Base-by-base conservation (phyloP, 225 moss, liverwort and hornwort species). In the Takakia lepidozioides region DNA sequence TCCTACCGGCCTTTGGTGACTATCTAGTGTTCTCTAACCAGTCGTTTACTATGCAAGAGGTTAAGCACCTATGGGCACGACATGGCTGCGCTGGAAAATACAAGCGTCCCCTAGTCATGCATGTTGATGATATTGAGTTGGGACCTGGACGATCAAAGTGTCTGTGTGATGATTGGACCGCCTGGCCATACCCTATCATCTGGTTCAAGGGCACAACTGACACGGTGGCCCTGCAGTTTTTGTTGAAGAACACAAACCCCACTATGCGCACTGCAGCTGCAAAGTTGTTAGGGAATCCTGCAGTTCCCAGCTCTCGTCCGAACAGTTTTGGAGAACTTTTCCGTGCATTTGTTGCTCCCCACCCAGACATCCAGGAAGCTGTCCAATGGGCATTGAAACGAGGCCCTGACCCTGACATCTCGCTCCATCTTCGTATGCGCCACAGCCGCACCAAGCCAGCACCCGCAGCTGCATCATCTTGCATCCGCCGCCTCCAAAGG, bases 301-400 rank as follows among this genome's bases (percentile, higher is more conserved):
- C 72, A 1, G 20, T 63, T 8, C 88, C 85, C 14, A 66, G 50
- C 54, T 73, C 81, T 3, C 72, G 85, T 7, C 88, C 88, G 29
- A 88, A 88, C 35, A 66, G 63, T 11, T 88, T 88, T 23, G 88
- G 88, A 8, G 88, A 88, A 56, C 75, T 88, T 42, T 84, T 88
- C 49, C 60, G 70, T 22, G 81, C 68, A 0, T 51, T 88, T 20
- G 61, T 88, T 36, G 29, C 72, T 25, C 88, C 88, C 2, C 78
- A 50, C 21, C 49, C 60, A 5, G 72, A 65, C 20, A 70, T 88
- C 13, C 34, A 27, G 13, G 70, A 70, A 37, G 88, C 88, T 4
- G 81, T 88, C 14, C 38, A 70, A 10, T 88, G 85, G 88, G 75
- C 85, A 0, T 60, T 88, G 49, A 41, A 55, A 41, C 63, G 74